Conservation (phyloP, 2,329 filamentous ascomycete genomes). For the Alternaria infectoria region DNA sequence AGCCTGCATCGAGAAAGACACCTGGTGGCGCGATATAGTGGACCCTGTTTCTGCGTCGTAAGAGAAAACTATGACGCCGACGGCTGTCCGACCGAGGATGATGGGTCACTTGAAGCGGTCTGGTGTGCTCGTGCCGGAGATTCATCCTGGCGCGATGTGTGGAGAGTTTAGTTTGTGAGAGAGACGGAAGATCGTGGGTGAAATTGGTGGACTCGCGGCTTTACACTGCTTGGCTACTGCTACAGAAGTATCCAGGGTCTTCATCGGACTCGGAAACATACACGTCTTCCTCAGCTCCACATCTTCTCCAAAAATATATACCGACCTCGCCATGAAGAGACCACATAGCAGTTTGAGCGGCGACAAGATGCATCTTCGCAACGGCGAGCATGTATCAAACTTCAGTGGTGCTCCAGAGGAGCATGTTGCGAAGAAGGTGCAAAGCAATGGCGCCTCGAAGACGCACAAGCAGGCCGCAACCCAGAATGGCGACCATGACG, state of each 20-base stretch:
- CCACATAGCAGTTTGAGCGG: neutral
- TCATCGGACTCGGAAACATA: constrained; percentile 11
- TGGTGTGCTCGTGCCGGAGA: constrained; percentile 12
- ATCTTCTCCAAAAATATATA: constrained; percentile 1
- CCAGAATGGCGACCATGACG: constrained; percentile 7
- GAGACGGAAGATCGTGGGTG: constrained; percentile 18
- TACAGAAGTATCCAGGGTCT: constrained; percentile 26
- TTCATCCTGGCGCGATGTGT: constrained; percentile 18
- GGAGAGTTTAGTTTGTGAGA: constrained; percentile 17
- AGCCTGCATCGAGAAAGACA: neutral
- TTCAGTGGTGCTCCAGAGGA: constrained; percentile 21
- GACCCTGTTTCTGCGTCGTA: constrained; percentile 13
- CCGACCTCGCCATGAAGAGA: constrained; percentile 3
- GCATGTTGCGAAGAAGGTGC: constrained; percentile 20
- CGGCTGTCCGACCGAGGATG: constrained; percentile 16
- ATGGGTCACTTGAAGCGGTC: constrained; percentile 11
- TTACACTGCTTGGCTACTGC: constrained; percentile 29
- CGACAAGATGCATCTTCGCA: constrained; percentile 29
- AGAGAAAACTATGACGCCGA: constrained; percentile 25
- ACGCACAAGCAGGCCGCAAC: constrained; percentile 9
- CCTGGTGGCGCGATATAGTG: neutral
- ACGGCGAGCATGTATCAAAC: constrained; percentile 21
- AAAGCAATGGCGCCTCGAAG: constrained; percentile 16
- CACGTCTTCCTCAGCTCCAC: constrained; percentile 6
- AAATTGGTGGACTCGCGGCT: constrained; percentile 12